phyloP scores from a whole-genome alignment of 2,329 filamentous ascomycete species.

The Biscogniauxia mediterranea region DNA sequence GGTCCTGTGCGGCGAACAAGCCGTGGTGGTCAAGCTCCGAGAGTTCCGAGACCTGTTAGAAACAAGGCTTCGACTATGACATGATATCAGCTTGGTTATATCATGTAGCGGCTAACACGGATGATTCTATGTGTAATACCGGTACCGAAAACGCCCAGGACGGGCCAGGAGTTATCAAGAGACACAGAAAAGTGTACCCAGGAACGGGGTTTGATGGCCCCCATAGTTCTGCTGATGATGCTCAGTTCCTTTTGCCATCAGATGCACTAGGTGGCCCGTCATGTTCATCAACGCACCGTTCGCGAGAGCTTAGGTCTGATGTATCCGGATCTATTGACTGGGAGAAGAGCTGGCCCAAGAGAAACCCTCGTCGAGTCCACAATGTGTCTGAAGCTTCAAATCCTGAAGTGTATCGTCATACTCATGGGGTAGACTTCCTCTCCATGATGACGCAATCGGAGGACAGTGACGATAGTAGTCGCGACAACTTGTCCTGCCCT shows the following conservation, averaged over 20 bases:
- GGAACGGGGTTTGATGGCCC: constrained; percentile 28
- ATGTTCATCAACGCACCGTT: constrained; percentile 11
- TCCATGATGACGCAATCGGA: constrained; percentile 4
- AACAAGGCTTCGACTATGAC: constrained; percentile 10
- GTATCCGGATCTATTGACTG: constrained; percentile 26
- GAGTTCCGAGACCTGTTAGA: constrained; percentile 7
- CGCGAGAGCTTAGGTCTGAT: constrained; percentile 15
- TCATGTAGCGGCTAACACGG: constrained; percentile 4
- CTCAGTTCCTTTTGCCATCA: constrained; percentile 13
- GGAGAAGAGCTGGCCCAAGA: constrained; percentile 27
- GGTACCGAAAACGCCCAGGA: not conserved
- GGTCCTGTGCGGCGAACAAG: constrained; percentile 14
- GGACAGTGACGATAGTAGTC: constrained; percentile 6
- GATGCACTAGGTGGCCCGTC: constrained; percentile 11
- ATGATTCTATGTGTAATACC: not conserved
- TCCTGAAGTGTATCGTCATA: constrained; percentile 4
- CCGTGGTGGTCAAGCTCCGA: constrained; percentile 14
- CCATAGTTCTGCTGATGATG: constrained; percentile 21
- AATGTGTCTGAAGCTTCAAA: constrained; percentile 28
- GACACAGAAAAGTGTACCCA: constrained; percentile 10
- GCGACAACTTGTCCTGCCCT: constrained; percentile 7
- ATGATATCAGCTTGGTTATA: constrained; percentile 19
- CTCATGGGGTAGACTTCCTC: constrained; percentile 1
- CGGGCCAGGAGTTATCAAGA: not conserved
- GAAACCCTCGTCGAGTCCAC: constrained; percentile 26